Evolutionary conservation across 345 rosid genomes (phyloP), one percentile per base, ranked within the genome.

Genomic region (Clausena lansium): DNA sequence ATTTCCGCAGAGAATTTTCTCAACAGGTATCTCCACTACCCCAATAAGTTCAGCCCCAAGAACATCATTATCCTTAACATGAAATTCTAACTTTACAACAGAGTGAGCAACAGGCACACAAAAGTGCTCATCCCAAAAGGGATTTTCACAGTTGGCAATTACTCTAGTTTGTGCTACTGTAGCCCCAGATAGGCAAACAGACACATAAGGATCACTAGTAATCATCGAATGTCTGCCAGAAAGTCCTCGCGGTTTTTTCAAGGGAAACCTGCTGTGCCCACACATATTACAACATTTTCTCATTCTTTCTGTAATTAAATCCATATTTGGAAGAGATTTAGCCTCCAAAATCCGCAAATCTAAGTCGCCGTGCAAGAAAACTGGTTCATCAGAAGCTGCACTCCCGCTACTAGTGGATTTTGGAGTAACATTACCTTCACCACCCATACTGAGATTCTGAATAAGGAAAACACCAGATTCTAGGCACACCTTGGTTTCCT

Each of bases 151-250:
- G 78, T 91, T 87, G 68, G 79, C 19, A 67, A 91, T 89, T 27
- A 91, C 89, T 73, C 92, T 83, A 20, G 92, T 88, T 73, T 86
- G 89, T 35, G 95, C 93, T 25, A 91, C 76, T 5, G 93, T 89
- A 27, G 95, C 93, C 77, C 93, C 92, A 13, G 87, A 88, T 2
- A 89, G 84, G 84, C 89, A 88, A 39, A 88, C 85, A 22, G 93
- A 87, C 10, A 88, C 93, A 9, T 91, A 91, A 52, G 93, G 93
- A 47, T 91, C 93, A 77, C 93, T 89, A 1, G 95, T 89, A 74
- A 85, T 88, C 66, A 83, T 70, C 2, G 87, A 79, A 36, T 83
- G 81, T 78, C 71, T 87, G 22, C 80, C 83, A 6, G 87, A 68
- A 50, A 55, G 81, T 30, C 45, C 22, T 0, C 41, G 50, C 63